A percentile compares a stretch with the other conserved stretches of the same genome.
These are phyloP conservation scores for Globisporangium yorkense DNA, from an alignment of 352 stramenopile species.

Conservation along the genomic window DNA sequence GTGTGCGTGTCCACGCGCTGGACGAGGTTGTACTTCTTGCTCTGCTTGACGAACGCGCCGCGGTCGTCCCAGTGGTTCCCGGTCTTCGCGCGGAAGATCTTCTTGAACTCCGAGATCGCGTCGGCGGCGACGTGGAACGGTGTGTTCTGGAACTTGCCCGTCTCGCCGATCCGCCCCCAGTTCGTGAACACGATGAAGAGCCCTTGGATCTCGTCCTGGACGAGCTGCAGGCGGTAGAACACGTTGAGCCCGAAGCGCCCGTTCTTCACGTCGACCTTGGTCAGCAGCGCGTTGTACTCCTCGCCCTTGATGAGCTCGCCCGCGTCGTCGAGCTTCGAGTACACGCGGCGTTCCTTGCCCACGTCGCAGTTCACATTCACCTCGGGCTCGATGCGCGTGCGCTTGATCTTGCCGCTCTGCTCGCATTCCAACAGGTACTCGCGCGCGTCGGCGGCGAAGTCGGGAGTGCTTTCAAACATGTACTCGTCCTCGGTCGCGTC, in stretches of 20 bases:
- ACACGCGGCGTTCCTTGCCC: constrained; percentile 42
- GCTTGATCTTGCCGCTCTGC: constrained; percentile 45
- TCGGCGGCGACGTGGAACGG: constrained; percentile 49
- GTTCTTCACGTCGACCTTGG: constrained; percentile 74
- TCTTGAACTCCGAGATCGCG: constrained; percentile 69
- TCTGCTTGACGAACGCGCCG: constrained; percentile 46
- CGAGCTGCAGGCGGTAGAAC: constrained; percentile 72
- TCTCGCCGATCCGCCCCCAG: constrained; percentile 70
- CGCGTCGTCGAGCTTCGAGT: constrained; percentile 19
- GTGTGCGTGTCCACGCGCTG: constrained; percentile 53
- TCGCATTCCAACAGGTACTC: constrained; percentile 51
- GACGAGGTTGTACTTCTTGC: constrained; percentile 71
- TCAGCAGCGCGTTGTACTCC: constrained; percentile 51
- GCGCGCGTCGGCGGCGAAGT: constrained; percentile 41
- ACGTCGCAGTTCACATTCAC: constrained; percentile 59
- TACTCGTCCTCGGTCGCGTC: constrained; percentile 15
- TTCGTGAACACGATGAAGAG: constrained; percentile 79
- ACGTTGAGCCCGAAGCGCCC: constrained; percentile 69
- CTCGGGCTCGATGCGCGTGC: constrained; percentile 31
- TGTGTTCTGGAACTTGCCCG: constrained; percentile 75
- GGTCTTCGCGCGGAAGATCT: constrained; percentile 78
- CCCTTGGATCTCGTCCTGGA: constrained; percentile 58
- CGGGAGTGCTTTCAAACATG: constrained; percentile 24
- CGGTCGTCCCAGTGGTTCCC: constrained; percentile 58
- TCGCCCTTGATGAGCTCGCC: constrained; percentile 24